Conservation (phyloP, 176 grass and related monocot genomes). For the Puya raimondii region DNA sequence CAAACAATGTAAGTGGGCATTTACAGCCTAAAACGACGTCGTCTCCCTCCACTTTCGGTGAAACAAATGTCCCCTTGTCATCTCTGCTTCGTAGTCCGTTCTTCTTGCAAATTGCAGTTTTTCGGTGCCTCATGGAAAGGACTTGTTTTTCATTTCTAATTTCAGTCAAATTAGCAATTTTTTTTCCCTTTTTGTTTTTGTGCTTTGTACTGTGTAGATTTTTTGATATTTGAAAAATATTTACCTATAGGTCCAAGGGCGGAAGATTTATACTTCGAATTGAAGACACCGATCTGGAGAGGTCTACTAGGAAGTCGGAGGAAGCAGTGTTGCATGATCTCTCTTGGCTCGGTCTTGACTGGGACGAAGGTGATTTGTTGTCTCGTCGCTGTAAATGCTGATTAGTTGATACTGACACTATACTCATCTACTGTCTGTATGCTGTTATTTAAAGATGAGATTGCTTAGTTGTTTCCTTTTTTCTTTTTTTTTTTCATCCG, state of each 20-base stretch:
- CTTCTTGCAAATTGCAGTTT: no score
- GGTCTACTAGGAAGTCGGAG: conserved; percentile 73
- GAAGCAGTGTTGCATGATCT: conserved; percentile 81
- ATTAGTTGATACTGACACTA: no score
- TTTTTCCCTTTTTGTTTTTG: not conserved
- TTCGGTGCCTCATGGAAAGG: no score
- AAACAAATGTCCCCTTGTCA: no score
- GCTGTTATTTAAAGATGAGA: no score
- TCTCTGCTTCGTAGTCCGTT: no score
- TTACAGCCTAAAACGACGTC: no score
- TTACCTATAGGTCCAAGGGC: conserved; percentile 32
- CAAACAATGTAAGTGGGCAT: no score
- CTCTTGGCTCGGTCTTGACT: conserved; percentile 78
- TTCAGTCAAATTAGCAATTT: not conserved
- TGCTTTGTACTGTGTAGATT: not conserved
- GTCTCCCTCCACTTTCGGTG: no score
- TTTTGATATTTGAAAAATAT: not conserved
- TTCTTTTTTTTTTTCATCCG: no score
- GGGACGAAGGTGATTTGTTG: conserved; percentile 70
- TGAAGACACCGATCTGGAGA: conserved; percentile 86
- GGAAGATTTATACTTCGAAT: conserved; percentile 72
- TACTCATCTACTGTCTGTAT: no score
- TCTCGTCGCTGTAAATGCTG: not conserved
- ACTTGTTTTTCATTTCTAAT: not conserved
- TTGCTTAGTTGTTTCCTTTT: no score